Evolutionary conservation across 2,329 filamentous ascomycete species (phyloP), one percentile per base, ranked within the genome.

Genomic region (Corynespora cassiicola): DNA sequence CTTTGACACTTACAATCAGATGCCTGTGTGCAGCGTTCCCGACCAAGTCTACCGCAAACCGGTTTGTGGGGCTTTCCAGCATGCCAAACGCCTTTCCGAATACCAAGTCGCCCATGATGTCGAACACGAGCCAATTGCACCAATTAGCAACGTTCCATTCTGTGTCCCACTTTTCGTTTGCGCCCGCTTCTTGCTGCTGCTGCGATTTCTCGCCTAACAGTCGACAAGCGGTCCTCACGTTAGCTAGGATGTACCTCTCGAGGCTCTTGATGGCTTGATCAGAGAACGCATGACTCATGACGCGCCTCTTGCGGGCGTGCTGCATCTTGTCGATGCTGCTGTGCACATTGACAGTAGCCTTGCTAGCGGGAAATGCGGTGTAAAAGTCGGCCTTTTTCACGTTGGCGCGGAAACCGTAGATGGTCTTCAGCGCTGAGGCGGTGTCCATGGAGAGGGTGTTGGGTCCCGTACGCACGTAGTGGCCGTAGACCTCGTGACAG

Each of bases 361-460:
- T 68, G 11, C 66, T 71, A 6, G 68, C 66, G 2, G 70, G 70
- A 43, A 78, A 75, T 2, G 74, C 71, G 16, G 65, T 62, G 52
- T 79, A 78, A 48, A 74, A 76, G 22, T 70, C 61, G 1, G 72
- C 70, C 46, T 79, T 79, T 23, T 70, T 68, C 10, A 77, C 71
- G 47, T 77, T 76, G 27, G 70, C 61, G 17, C 70, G 65, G 61
- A 69, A 69, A 20, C 72, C 68, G 50, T 79, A 78, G 54, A 80
- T 77, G 7, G 72, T 68, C 42, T 75, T 74, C 12, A 77, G 54
- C 0, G 70, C 72, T 18, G 54, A 77, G 45, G 79, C 79, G 37
- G 82, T 85, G 75, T 94, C 92, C 72, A 95, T 81, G 1, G 85
- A 88, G 26, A 95, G 72, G 44, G 81, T 82, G 66, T 90, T 89